Conservation (phyloP, 1,139 yeast species). For the Kodamaea anthophila region DNA sequence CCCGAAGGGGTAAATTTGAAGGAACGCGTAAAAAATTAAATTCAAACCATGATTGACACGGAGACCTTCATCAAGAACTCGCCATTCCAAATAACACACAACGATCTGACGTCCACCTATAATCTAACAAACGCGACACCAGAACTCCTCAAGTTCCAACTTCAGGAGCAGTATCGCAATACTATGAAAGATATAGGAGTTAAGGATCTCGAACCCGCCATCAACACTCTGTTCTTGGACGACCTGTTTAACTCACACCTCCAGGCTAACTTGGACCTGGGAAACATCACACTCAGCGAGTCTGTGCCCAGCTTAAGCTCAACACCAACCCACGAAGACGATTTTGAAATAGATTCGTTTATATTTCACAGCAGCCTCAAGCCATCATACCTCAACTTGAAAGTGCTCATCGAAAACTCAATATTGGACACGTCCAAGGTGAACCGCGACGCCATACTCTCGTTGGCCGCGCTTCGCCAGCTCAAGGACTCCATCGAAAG, state of each 20-base stretch:
- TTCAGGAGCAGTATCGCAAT: slow-evolving; percentile 36
- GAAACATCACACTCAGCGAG: slow-evolving; percentile 15
- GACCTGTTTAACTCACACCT: slow-evolving; percentile 34
- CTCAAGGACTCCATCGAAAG: slow-evolving; percentile 27
- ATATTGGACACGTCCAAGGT: slow-evolving; percentile 38
- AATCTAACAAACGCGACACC: slow-evolving; percentile 35
- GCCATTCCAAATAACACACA: slow-evolving; percentile 32
- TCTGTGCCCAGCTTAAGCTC: slow-evolving; percentile 14
- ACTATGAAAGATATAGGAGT: slow-evolving; percentile 20
- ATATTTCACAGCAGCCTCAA: slow-evolving; percentile 14
- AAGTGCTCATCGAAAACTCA: slow-evolving; percentile 40
- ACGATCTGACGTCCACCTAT: slow-evolving; percentile 19
- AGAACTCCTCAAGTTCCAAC: slow-evolving; percentile 39
- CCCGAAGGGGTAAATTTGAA: no score
- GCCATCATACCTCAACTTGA: slow-evolving; percentile 34
- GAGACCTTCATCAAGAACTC: slow-evolving; percentile 31
- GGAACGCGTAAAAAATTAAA: no score
- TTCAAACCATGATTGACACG: slow-evolving; percentile 26
- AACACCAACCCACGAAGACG: slow-evolving; percentile 11
- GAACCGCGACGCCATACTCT: slow-evolving; percentile 30
- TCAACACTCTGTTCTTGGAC: slow-evolving; percentile 22
- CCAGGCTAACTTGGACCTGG: slow-evolving; percentile 29
- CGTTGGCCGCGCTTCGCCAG: slow-evolving; percentile 23
- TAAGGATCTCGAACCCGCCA: slow-evolving; percentile 2
- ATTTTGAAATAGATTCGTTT: slow-evolving; percentile 15